phyloP scores from a whole-genome alignment of 192 early-diverging fungal species.

The Entomortierella chlamydospora region DNA sequence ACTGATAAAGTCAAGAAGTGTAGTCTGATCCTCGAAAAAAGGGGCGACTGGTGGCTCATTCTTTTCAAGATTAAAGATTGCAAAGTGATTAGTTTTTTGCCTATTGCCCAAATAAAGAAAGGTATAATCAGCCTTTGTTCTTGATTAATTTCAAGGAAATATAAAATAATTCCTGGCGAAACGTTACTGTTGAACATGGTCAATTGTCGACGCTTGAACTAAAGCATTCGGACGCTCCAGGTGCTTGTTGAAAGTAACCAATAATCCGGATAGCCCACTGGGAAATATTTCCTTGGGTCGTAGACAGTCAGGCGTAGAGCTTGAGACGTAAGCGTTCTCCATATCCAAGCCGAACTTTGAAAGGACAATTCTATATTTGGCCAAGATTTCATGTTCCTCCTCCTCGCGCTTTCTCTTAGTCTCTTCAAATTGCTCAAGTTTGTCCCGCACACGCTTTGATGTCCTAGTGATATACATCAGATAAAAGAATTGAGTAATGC shows the following conservation, averaged over 20 bases:
- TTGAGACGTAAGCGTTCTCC: conserved; percentile 28
- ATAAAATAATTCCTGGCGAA: neutral
- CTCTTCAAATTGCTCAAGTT: conserved; percentile 51
- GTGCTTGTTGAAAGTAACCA: conserved; percentile 44
- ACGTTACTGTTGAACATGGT: conserved; percentile 44
- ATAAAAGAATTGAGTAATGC: neutral
- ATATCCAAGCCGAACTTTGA: conserved; percentile 52
- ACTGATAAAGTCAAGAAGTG: conserved; percentile 22
- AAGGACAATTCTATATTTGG: conserved; percentile 42
- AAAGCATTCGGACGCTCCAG: conserved; percentile 42
- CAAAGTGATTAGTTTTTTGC: conserved; percentile 52
- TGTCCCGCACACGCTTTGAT: conserved; percentile 47
- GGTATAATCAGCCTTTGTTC: neutral
- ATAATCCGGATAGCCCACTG: conserved; percentile 16
- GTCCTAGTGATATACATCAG: conserved; percentile 11
- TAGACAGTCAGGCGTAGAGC: neutral
- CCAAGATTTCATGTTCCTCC: conserved; percentile 45
- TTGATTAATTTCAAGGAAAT: too few relatives aligned
- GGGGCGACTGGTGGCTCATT: neutral
- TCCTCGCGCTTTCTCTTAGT: conserved; percentile 51
- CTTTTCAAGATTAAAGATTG: conserved; percentile 38
- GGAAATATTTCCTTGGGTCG: conserved; percentile 22
- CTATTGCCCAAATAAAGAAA: conserved; percentile 4
- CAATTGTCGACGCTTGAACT: conserved; percentile 37
- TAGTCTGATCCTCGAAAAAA: conserved; percentile 10